Percentiles rank a stretch among this genome's conserved stretches.
Conservation (phyloP, 2,329 filamentous ascomycete species). For the Geosmithia flava region DNA sequence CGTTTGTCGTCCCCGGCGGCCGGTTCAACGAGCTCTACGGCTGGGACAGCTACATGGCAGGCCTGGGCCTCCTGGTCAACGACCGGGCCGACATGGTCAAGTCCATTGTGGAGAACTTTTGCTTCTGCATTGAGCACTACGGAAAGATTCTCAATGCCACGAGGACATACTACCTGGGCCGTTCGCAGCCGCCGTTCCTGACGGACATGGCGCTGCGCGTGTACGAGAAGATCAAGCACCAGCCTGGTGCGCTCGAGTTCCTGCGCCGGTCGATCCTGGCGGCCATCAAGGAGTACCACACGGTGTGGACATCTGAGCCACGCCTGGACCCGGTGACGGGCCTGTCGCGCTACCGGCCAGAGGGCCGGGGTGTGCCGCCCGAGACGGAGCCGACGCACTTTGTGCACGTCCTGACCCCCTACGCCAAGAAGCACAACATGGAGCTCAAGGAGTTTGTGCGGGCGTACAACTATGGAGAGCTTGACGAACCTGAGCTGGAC, state of each 20-base stretch:
- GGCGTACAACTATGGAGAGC: constrained; percentile 69
- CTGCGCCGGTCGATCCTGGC: constrained; percentile 69
- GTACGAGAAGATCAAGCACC: constrained; percentile 85
- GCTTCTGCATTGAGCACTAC: constrained; percentile 96
- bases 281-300: constrained; percentile 94
- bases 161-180: constrained; percentile 84
- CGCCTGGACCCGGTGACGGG: constrained; percentile 67
- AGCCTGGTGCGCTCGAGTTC: constrained; percentile 70
- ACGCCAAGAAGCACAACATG: constrained; percentile 74
- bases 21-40: constrained; percentile 98
- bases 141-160: constrained; percentile 98
- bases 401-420: constrained; percentile 68
- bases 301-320: constrained; percentile 72
- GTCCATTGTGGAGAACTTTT: constrained; percentile 91
- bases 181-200: constrained; percentile 91
- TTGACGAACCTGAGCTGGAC: constrained; percentile 80
- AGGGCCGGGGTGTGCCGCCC: constrained; percentile 75
- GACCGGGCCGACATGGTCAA: constrained; percentile 81
- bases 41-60: constrained; percentile 99
- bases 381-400: constrained; percentile 88
- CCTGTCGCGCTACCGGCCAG: constrained; percentile 73
- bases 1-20: constrained; percentile 94
- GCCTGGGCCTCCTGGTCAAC: constrained; percentile 75
- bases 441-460: constrained; percentile 72
- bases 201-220: constrained; percentile 95